Percentiles rank a stretch among this genome's conserved stretches.
These are phyloP conservation scores for Parietaria judaica DNA, from an alignment of 306 rosid species.

Conservation along the genomic window DNA sequence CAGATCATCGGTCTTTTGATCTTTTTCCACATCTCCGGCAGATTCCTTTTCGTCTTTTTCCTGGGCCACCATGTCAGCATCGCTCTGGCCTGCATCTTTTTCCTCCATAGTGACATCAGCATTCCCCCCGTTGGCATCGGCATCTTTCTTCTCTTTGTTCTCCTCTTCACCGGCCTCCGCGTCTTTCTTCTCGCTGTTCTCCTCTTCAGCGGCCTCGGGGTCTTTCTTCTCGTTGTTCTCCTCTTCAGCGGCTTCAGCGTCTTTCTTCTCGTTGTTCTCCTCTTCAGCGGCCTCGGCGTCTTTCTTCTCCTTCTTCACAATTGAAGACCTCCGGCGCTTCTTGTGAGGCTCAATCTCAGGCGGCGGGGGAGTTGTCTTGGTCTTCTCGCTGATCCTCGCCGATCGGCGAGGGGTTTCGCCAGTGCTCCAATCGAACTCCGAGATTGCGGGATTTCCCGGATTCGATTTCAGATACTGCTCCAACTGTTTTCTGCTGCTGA, in stretches of 20 bases:
- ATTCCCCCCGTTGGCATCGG: constrained; percentile 8
- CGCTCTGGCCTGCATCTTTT: constrained; percentile 4
- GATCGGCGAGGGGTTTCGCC: constrained; percentile 94
- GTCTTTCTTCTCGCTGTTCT: constrained; percentile 18
- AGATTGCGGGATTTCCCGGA: constrained; percentile 59
- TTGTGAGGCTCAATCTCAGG: constrained; percentile 44
- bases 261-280: constrained; percentile 1
- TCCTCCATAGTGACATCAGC: constrained; percentile 12
- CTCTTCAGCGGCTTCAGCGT: background rate
- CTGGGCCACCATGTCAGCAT: constrained; percentile 22
- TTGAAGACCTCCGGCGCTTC: constrained; percentile 67
- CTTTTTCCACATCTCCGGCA: constrained; percentile 24
- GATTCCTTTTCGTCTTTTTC: constrained; percentile 12
- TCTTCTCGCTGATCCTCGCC: constrained; percentile 74
- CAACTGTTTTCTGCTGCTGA: constrained; percentile 49
- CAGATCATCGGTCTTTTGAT: constrained; percentile 17
- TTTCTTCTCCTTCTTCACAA: constrained; percentile 48
- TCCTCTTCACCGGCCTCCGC: constrained; percentile 9
- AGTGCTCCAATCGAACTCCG: constrained; percentile 86
- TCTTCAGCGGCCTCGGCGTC: constrained; percentile 35
- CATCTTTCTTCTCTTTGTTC: constrained; percentile 19
- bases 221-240: background rate
- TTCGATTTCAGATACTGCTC: constrained; percentile 80
- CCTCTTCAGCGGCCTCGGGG: constrained; percentile 9
- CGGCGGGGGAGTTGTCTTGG: constrained; percentile 52